Evolutionary conservation across 2,329 filamentous ascomycete genomes (phyloP), one percentile per base, ranked within the genome.

Genomic region (Pseudocercospora fuligena): DNA sequence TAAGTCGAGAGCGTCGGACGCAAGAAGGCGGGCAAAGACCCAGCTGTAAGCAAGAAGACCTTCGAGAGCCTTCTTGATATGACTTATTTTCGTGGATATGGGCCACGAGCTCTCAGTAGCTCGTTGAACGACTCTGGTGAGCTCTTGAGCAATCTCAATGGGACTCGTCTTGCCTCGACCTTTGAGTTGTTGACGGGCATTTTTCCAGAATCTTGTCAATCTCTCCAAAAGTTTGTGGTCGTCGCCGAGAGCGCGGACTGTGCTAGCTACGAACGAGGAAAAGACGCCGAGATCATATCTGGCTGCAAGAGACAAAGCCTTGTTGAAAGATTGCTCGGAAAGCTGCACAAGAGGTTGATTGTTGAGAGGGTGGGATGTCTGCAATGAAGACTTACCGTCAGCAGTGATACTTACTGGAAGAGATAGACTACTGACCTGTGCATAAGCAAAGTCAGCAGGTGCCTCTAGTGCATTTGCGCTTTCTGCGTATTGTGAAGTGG

Each of bases 301-400:
- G 31, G 71, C 69, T 46, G 70, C 73, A 23, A 73, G 63, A 25
- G 64, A 65, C 21, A 67, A 58, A 29, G 73, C 72, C 64, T 66
- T 54, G 33, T 61, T 23, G 40, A 69, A 68, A 16, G 57, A 43
- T 57, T 70, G 65, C 63, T 69, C 65, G 54, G 69, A 70, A 61
- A 76, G 76, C 63, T 67, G 62, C 25, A 83, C 70, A 40, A 79
- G 76, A 27, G 81, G 72, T 68, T 82, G 80, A 66, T 84, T 84
- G 73, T 78, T 79, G 63, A 84, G 75, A 65, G 82, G 81, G 74
- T 84, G 80, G 65, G 82, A 76, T 47, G 82, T 75, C 73, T 77
- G 75, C 67, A 72, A 74, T 66, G 72, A 73, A 66, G 64, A 69
- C 63, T 80, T 74, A 71, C 79, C 76, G 64, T 79, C 73, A 73